Evolutionary conservation across 352 stramenopile genomes (phyloP).

Genomic region (Plasmopara muralis): DNA sequence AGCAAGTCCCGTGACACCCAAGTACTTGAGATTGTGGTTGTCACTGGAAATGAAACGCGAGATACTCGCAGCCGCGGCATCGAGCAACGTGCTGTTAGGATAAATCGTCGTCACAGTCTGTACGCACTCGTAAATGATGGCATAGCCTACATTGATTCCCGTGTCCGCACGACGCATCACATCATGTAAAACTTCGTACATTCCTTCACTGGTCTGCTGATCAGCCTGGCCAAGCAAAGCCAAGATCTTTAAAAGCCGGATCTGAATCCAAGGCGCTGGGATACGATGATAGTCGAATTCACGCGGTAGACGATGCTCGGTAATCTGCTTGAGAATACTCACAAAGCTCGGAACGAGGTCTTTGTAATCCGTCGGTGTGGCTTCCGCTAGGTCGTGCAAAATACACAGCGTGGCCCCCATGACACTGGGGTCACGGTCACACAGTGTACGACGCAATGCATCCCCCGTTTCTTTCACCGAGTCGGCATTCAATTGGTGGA

Average conservation of each 20-base stretch:
- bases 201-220: constrained; percentile 93
- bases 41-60: constrained; percentile 93
- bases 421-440: constrained; percentile 97
- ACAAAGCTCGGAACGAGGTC: constrained; percentile 98
- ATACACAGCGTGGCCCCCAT: constrained; percentile 96
- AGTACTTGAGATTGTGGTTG: constrained; percentile 98
- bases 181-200: constrained; percentile 99
- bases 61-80: constrained; percentile 90
- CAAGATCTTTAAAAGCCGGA: constrained; percentile 95
- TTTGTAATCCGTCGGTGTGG: constrained; percentile 93
- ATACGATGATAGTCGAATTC: constrained; percentile 99
- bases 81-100: constrained; percentile 96
- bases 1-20: constrained; percentile 98
- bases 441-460: constrained; percentile 93
- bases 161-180: constrained; percentile 98
- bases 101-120: constrained; percentile 99
- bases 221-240: constrained; percentile 93
- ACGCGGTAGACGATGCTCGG: constrained; percentile 95
- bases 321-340: constrained; percentile 99
- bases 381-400: constrained; percentile 89
- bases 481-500: constrained; percentile 97
- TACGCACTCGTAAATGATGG: constrained; percentile 99
- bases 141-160: constrained; percentile 99
- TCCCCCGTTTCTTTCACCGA: constrained; percentile 86
- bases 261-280: constrained; percentile 99